Base-by-base conservation (phyloP, 2,329 filamentous ascomycete genomes). In the Dendryphion nanum region DNA sequence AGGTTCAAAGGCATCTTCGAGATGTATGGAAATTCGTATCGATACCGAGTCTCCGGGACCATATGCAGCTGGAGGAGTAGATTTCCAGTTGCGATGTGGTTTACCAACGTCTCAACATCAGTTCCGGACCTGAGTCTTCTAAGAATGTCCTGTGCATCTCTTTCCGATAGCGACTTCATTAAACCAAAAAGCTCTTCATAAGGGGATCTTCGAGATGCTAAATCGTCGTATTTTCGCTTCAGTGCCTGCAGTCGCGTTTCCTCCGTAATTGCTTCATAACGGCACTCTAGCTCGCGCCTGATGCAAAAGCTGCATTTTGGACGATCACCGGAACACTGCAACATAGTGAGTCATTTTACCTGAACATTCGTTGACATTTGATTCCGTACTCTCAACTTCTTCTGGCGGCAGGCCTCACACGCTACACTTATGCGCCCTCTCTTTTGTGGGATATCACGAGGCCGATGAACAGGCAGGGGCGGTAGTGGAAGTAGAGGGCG, bases 1-100 rank as follows among this genome's bases (percentile, higher is more conserved):
- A 47, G 34, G 18, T n/a, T 28, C 18, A 23, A 10, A 5, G 48
- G 43, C 23, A 51, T 43, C 6, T 16, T 32, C 13, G 35, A 26
- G 16, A 33, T 21, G 4, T 33, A 49, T n/a, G 45, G 50, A 23
- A 53, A 44, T 10, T 48, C 40, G 23, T 48, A 54, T 33, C 42
- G 45, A 14, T 35, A 34, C 12, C 37, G 34, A 13, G 45, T 30
- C 26, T 53, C 44, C 4, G 50, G 48, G 4, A 34, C 30, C 10
- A 51, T 8, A 4, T 36, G 37, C 7, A 48, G 38, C 31, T 51
- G 38, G 19, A 50, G 29, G 4, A 51, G 18, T 8, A 55, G 30
- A 18, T 35, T 34, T 8, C 42, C 42, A 5, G 45, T 43, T 23
- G 37, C 18, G 10, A 53, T 33, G 3, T 50, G 48, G 16, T 24